Evolutionary conservation across 176 grass and related monocot species (phyloP), one percentile per base, ranked within the genome.

Genomic region (Bromus sterilis): DNA sequence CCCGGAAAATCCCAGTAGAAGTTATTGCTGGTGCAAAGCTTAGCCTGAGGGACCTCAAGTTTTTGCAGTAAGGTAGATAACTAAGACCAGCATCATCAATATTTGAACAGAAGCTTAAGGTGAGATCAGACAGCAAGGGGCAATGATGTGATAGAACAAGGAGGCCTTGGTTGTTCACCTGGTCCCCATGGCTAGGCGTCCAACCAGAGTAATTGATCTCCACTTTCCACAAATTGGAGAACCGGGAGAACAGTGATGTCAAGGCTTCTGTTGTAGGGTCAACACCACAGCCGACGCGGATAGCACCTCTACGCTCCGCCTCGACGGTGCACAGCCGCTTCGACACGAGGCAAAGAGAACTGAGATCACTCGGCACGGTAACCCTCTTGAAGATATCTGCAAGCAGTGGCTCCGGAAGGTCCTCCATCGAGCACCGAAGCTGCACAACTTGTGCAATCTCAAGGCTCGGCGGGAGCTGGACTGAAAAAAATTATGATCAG

Each of bases 371-470:
- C 75, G 76, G 73, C 78, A 26, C 75, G 9, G 59, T 24, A 26
- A 92, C 44, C 80, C 85, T 92, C 80, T 85, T 90, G 75, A 90
- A 57, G 64, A 95, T 92, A n/a, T 95, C 87, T 26, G 36, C 84
- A 56, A 95, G 82, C n/a, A 95, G 76, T 40, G 70, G 63, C 65
- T 92, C 90, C 0, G 85, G 80, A 29, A 92, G 82, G 84, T 80
- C 51, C 71, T 95, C 93, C 87, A 93, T 90, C 42, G 20, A 37
- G 13, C 34, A 87, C 5, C 48, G 40, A 24, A 32, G 64, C 7
- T 77, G 51, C 12, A 66, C 3, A 66, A n/a, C 31, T 29, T 71
- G 32, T 16, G 41, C 20, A 62, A 16, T 41, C 37, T 55, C 41
- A 74, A 25, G 23, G 0, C 30, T 16, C 20, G 24, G 30, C 33